Conservation (phyloP, 2,329 filamentous ascomycete genomes). For the Colletotrichum simmondsii region DNA sequence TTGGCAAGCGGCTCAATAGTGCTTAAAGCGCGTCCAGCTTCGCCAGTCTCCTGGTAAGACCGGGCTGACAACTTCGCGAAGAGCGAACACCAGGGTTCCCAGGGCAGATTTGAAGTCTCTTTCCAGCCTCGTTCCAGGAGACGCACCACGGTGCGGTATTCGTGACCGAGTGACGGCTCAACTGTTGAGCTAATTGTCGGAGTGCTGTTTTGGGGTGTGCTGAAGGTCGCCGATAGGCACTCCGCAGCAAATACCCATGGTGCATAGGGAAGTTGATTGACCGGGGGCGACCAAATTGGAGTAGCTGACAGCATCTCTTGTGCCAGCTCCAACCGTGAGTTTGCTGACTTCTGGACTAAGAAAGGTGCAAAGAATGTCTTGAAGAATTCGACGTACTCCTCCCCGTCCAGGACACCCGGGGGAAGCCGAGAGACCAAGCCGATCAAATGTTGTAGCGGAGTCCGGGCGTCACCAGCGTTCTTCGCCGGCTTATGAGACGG, state of each 20-base stretch:
- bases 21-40: conserved; percentile 72
- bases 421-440: conserved; percentile 66
- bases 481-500: conserved; percentile 72
- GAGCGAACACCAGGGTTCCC: conserved; percentile 62
- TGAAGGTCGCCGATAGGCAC: conserved; percentile 32
- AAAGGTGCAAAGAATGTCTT: conserved; percentile 68
- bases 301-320: conserved; percentile 62
- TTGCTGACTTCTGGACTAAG: conserved; percentile 59
- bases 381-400: conserved; percentile 58
- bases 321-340: conserved; percentile 56
- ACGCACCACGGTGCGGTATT: conserved; percentile 76
- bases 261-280: conserved; percentile 57
- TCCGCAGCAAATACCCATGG: conserved; percentile 64
- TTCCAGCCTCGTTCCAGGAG: conserved; percentile 73
- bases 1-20: conserved; percentile 79
- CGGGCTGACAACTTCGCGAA: conserved; percentile 67
- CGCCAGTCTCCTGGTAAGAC: conserved; percentile 72
- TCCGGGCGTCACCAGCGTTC: conserved; percentile 60
- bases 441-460: conserved; percentile 75
- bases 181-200: conserved; percentile 51
- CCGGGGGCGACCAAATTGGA: conserved; percentile 47
- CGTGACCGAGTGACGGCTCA: conserved; percentile 67
- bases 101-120: conserved; percentile 59
- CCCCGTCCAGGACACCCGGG: conserved; percentile 58
- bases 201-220: conserved; percentile 50